Conservation (phyloP, 2,329 filamentous ascomycete species). For the Alternaria arbusti region DNA sequence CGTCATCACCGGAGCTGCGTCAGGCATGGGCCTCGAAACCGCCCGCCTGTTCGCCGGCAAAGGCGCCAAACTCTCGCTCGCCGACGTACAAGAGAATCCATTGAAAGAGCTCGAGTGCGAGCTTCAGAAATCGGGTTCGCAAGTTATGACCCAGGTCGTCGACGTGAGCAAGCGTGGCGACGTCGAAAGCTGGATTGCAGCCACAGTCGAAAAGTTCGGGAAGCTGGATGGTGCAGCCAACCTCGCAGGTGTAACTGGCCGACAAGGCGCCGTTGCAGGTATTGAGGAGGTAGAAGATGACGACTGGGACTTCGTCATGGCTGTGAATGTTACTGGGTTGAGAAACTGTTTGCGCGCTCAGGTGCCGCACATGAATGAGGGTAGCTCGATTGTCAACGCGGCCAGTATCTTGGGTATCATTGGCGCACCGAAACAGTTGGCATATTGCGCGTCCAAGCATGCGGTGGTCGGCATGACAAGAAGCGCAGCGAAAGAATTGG, state of each 20-base stretch:
- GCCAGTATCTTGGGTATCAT: slow-evolving; percentile 60
- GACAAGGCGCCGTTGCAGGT: slow-evolving; percentile 23
- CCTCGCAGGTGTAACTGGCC: slow-evolving; percentile 54
- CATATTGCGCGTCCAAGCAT: slow-evolving; percentile 51
- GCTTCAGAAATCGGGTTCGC: slow-evolving; percentile 19
- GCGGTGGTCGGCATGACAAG: slow-evolving; percentile 51
- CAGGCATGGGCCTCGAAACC: slow-evolving; percentile 41
- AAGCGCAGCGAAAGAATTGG: slow-evolving; percentile 49
- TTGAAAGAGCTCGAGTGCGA: slow-evolving; percentile 29
- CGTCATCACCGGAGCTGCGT: slow-evolving; percentile 41
- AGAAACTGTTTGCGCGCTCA: slow-evolving; percentile 50
- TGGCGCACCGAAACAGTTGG: slow-evolving; percentile 46
- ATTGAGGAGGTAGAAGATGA: slow-evolving; percentile 44
- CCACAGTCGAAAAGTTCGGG: slow-evolving; percentile 56
- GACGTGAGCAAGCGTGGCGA: slow-evolving; percentile 57
- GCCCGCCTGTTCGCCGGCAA: slow-evolving; percentile 32
- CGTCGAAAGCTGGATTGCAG: slow-evolving; percentile 61
- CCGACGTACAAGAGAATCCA: slow-evolving; percentile 38
- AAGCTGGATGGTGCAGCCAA: slow-evolving; percentile 51
- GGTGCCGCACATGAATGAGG: slow-evolving; percentile 49
- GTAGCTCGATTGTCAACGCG: slow-evolving; percentile 52
- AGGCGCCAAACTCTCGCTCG: slow-evolving; percentile 41
- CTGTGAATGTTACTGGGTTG: slow-evolving; percentile 48
- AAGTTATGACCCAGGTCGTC: slow-evolving; percentile 51
- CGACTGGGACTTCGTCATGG: slow-evolving; percentile 50